Conservation (phyloP, 352 stramenopile genomes). For the Phytophthora citrophthora region DNA sequence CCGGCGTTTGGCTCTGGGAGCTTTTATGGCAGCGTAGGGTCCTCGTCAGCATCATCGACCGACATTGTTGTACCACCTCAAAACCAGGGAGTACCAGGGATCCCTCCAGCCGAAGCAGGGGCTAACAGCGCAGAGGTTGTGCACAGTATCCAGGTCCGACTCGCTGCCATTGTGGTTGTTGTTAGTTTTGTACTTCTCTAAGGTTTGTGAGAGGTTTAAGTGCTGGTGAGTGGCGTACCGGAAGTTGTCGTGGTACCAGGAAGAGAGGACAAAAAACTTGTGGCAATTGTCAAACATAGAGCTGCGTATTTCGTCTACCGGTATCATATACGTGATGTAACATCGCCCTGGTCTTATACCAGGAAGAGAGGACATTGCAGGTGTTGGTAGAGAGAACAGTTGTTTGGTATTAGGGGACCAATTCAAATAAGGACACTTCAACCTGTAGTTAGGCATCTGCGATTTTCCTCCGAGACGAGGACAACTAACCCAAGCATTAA, state of each 20-base stretch:
- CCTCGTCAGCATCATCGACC: constrained; percentile 6
- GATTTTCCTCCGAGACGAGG: constrained; percentile 10
- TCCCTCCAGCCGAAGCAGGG: constrained; percentile 8
- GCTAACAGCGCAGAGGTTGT: constrained; percentile 3
- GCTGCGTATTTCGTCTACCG: too few species aligned
- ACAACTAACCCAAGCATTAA: constrained; percentile 1
- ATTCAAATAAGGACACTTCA: too few species aligned
- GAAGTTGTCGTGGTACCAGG: not conserved
- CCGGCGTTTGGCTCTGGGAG: constrained; percentile 9
- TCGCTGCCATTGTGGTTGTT: not conserved
- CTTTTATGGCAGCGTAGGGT: not conserved
- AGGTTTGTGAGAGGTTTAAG: not conserved
- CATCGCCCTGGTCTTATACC: not conserved
- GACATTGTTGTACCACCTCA: not conserved
- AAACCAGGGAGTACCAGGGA: constrained; percentile 2
- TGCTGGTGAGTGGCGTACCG: not conserved
- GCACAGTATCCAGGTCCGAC: not conserved
- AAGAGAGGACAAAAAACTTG: not conserved
- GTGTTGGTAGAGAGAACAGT: constrained; percentile 12
- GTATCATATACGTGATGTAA: too few species aligned
- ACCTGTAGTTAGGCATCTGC: constrained; percentile 2
- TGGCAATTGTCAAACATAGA: not conserved
- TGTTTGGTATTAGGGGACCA: constrained; percentile 2
- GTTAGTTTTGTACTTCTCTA: not conserved
- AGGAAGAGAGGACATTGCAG: not conserved